phyloP scores from a whole-genome alignment of 2,329 filamentous ascomycete species.

The Penicillium verrucosum region DNA sequence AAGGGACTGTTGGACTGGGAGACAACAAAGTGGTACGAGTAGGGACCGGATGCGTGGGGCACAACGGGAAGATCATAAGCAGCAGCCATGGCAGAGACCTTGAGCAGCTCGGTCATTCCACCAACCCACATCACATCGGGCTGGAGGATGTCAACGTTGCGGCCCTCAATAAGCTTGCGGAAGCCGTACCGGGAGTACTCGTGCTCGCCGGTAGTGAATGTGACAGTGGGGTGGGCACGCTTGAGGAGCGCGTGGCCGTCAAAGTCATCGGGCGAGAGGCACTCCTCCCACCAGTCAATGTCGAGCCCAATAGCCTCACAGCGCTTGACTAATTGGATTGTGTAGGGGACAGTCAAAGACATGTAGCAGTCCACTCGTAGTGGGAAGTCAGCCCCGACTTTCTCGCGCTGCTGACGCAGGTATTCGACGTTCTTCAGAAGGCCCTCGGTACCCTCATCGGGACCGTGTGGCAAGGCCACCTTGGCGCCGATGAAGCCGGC shows the following conservation, averaged over 20 bases:
- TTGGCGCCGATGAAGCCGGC: constrained; percentile 93
- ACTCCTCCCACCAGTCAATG: constrained; percentile 98
- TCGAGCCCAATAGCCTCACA: constrained; percentile 75
- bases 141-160: constrained; percentile 90
- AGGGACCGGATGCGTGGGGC: constrained; percentile 89
- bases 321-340: constrained; percentile 82
- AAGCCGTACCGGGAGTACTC: constrained; percentile 94
- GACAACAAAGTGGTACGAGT: constrained; percentile 94
- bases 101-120: constrained; percentile 86
- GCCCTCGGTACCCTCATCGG: constrained; percentile 78
- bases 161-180: constrained; percentile 86
- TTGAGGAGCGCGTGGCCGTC: constrained; percentile 90
- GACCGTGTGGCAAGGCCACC: constrained; percentile 83
- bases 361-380: constrained; percentile 97
- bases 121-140: constrained; percentile 98
- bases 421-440: constrained; percentile 88
- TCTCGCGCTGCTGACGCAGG: constrained; percentile 76
- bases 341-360: constrained; percentile 89
- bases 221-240: constrained; percentile 80
- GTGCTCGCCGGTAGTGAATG: constrained; percentile 95
- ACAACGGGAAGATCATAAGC: constrained; percentile 94
- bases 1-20: constrained; percentile 91
- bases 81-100: constrained; percentile 81
- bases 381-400: constrained; percentile 84
- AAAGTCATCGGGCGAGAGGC: constrained; percentile 83